Evolutionary conservation across 2,329 filamentous ascomycete genomes (phyloP).

Genomic region (Nothophaeocryptopus gaeumannii): DNA sequence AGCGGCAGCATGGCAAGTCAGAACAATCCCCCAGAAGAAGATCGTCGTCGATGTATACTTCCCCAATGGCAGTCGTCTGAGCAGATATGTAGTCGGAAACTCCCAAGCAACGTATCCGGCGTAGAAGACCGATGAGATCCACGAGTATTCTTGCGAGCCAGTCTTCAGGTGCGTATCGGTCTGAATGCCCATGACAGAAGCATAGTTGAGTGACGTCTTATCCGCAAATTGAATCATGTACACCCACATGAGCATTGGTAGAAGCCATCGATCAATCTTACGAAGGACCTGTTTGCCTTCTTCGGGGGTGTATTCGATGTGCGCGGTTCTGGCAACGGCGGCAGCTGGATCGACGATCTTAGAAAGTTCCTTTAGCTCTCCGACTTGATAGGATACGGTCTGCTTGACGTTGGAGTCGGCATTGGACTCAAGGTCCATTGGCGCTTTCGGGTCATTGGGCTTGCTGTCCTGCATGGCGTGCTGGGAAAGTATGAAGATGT

Average conservation of each 20-base stretch:
- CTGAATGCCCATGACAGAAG: conserved; percentile 48
- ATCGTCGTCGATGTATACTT: conserved; percentile 41
- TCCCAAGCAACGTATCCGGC: conserved; percentile 43
- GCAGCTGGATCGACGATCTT: too few relatives aligned
- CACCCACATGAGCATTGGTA: conserved; percentile 29
- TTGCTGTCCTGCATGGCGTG: too few relatives aligned
- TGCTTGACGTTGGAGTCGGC: too few relatives aligned
- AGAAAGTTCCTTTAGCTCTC: too few relatives aligned
- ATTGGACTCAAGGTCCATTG: too few relatives aligned
- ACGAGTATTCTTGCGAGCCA: conserved; percentile 46
- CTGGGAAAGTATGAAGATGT: too few relatives aligned
- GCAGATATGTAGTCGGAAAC: conserved; percentile 7
- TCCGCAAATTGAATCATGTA: conserved; percentile 41
- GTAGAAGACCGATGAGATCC: conserved; percentile 50
- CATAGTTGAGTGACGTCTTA: conserved; percentile 32
- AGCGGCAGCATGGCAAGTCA: conserved; percentile 46
- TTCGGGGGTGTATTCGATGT: conserved; percentile 3
- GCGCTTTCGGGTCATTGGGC: too few relatives aligned
- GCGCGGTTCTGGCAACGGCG: too few relatives aligned
- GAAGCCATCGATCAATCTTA: conserved; percentile 31
- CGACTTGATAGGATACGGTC: too few relatives aligned
- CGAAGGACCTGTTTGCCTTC: conserved; percentile 30
- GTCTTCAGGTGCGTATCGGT: conserved; percentile 46
- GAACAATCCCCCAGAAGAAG: conserved; percentile 48
- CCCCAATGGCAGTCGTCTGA: conserved; percentile 8